A percentile compares a stretch with the other conserved stretches of the same genome.
These are phyloP conservation scores for Coemansia sp. DNA, from an alignment of 192 early-diverging fungal species.

Conservation along the genomic window DNA sequence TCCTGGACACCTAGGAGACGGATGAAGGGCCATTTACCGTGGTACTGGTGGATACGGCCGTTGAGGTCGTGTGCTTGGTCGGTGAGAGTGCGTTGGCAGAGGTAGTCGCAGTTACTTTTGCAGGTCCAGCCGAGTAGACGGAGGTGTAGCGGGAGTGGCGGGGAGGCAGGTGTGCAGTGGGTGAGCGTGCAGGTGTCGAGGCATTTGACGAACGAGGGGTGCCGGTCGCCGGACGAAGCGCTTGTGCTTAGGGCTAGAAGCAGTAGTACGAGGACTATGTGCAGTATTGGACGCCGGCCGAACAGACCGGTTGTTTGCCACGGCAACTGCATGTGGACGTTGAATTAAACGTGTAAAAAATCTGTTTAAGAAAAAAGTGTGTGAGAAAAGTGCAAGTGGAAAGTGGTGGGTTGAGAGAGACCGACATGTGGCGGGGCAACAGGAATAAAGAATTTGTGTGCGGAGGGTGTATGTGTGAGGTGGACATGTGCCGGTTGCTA, in stretches of 20 bases:
- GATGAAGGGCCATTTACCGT: constrained; percentile 97
- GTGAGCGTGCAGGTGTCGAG: constrained; percentile 49
- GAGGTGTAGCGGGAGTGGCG: constrained; percentile 54
- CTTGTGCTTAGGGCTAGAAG: constrained; percentile 21
- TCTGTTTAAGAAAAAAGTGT: too few species aligned
- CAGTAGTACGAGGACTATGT: constrained; percentile 3
- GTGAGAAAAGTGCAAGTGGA: too few species aligned
- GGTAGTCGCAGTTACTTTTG: constrained; percentile 78
- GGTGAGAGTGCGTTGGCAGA: constrained; percentile 83
- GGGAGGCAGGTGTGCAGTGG: constrained; percentile 18
- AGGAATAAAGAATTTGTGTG: too few species aligned
- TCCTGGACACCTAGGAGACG: constrained; percentile 89
- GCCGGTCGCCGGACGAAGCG: constrained; percentile 72
- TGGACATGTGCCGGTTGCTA: too few species aligned
- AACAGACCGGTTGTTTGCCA: background rate
- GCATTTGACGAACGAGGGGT: constrained; percentile 57
- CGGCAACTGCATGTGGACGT: background rate
- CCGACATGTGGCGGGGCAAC: too few species aligned
- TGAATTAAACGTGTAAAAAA: too few species aligned
- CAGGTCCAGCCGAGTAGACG: constrained; percentile 73
- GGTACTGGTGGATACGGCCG: constrained; percentile 73
- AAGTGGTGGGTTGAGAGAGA: too few species aligned
- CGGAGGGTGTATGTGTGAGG: too few species aligned
- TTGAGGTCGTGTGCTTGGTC: constrained; percentile 34
- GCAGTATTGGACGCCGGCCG: background rate